Conservation (phyloP, 2,329 filamentous ascomycete species). For the Fusarium subtropicale region DNA sequence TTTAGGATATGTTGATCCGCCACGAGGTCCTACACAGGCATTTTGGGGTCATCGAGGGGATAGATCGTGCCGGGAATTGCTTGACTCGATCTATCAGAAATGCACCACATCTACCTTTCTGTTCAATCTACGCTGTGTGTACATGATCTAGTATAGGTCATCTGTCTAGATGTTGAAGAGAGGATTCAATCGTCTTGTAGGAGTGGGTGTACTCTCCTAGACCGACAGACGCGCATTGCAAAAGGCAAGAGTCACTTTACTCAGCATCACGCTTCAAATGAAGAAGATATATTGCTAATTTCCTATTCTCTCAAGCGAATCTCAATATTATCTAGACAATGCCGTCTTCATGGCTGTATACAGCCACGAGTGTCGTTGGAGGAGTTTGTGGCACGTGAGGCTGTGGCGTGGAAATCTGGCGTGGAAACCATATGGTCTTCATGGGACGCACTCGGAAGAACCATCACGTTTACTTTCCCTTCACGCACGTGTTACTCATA, state of each 20-base stretch:
- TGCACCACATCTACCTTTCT: neutral
- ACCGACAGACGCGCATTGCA: neutral
- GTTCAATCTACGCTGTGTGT: neutral
- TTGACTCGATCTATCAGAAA: conserved; percentile 33
- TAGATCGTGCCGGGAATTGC: conserved; percentile 33
- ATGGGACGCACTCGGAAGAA: neutral
- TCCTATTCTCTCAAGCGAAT: fast-evolving
- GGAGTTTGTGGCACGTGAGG: conserved; percentile 15
- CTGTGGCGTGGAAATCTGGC: neutral
- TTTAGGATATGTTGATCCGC: conserved; percentile 3
- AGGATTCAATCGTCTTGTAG: neutral
- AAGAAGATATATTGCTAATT: neutral
- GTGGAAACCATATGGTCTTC: conserved; percentile 17
- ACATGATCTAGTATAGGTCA: neutral
- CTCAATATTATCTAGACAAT: neutral
- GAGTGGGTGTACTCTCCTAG: neutral
- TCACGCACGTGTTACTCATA: neutral
- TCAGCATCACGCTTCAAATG: neutral
- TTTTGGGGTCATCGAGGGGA: conserved; percentile 8
- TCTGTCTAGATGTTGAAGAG: neutral
- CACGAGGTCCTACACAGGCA: neutral
- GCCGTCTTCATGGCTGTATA: neutral
- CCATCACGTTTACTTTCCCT: neutral
- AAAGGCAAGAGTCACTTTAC: neutral
- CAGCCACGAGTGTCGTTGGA: conserved; percentile 15